Evolutionary conservation across 2,329 filamentous ascomycete genomes (phyloP).

Genomic region (Aspergillus carbonarius): DNA sequence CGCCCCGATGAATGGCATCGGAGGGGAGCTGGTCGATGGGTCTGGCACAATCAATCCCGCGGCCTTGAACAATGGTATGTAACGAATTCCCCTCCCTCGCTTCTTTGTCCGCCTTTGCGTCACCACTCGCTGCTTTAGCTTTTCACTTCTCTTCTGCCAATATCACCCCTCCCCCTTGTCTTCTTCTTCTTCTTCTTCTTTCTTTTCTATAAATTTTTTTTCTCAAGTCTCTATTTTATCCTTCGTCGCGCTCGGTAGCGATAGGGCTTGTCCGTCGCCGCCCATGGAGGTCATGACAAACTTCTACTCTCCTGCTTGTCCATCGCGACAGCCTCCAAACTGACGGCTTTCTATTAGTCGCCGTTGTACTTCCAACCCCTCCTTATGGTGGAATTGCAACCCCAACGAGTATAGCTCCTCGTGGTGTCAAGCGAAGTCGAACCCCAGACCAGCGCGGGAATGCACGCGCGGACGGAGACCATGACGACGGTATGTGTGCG

Average conservation of each 20-base stretch:
- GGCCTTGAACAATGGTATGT: constrained; percentile 73
- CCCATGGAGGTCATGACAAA: constrained; percentile 14
- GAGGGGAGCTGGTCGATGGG: constrained; percentile 60
- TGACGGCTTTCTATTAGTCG: constrained; percentile 37
- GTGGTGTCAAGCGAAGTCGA: constrained; percentile 76
- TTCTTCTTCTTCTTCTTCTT: constrained; percentile 9
- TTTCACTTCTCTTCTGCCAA: background rate
- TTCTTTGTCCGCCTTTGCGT: background rate
- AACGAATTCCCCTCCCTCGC: constrained; percentile 14
- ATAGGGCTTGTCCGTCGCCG: constrained; percentile 5
- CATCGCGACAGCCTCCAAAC: constrained; percentile 31
- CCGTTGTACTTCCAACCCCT: constrained; percentile 34
- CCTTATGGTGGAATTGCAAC: constrained; percentile 40
- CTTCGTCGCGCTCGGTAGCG: constrained; percentile 5
- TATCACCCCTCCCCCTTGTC: background rate
- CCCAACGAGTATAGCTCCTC: constrained; percentile 51
- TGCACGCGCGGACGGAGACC: constrained; percentile 56
- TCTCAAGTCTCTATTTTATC: constrained; percentile 5
- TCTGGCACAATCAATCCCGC: constrained; percentile 90
- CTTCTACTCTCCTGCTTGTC: constrained; percentile 13
- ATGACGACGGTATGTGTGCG: constrained; percentile 70
- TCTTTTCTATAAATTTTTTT: constrained; percentile 1
- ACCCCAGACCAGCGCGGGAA: constrained; percentile 69
- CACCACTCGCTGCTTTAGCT: background rate
- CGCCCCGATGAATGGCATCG: constrained; percentile 67